Base-by-base conservation (phyloP, 2,329 filamentous ascomycete species). In the Xylaria sp. region DNA sequence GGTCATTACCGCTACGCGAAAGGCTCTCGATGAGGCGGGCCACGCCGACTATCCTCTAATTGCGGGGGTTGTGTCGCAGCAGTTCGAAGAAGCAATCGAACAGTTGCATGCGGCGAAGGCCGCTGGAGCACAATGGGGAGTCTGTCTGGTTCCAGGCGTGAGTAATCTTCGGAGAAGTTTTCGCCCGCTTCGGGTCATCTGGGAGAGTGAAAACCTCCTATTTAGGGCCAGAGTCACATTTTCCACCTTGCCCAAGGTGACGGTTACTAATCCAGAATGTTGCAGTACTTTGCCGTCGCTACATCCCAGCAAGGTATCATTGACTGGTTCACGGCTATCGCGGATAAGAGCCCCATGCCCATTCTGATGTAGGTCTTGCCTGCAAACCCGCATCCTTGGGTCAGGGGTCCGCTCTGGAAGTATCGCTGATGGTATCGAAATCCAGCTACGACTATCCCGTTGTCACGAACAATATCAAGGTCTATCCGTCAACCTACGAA, bases 401-500 rank as follows among this genome's bases (percentile, higher is more conserved):
- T 47, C 18, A 13, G 32, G 48, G 25, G 10, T 40, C 48, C 42
- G 18, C 2, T 25, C 35, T 8, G 18, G 6, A 59, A 47, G 29
- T 16, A 13, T 53, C 47, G 47, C 51, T 70, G 23, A 70, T 16
- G 13, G 18, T 35, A 18, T 50, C 25, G 42, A 48, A 48, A 59
- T 54, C 25, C 61, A 84, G 83, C 51, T 85, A 86, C 73, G 84
- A 86, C 72, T 86, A 91, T 78, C 90, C 90, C 0, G 89, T 87
- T 37, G 89, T 92, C 13, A 89, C 88, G 2, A 92, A 92, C 79
- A 85, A 86, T 71, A 82, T 91, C 65, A 81, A 84, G 69, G 84
- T 92, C 54, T 81, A 84, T 4, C 87, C 88, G 2, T 83, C 86
- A 55, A 89, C 87, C 1, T 90, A 90, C 76, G 85, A 80, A 27